These are phyloP conservation scores for Tuber aestivum DNA, from an alignment of 495 filamentous ascomycete species.

Conservation along the genomic window DNA sequence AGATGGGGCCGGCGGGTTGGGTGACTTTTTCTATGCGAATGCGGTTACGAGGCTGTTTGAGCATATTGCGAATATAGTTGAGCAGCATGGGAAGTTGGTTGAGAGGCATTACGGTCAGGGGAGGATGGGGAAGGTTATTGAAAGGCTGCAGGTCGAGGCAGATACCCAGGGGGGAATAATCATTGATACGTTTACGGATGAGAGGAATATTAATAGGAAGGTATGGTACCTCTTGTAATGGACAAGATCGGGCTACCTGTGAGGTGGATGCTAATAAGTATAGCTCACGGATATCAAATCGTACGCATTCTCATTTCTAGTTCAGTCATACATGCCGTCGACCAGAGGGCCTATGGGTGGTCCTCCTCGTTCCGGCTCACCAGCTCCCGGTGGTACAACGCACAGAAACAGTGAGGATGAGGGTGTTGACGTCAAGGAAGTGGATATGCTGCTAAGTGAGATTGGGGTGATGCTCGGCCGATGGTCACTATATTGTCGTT, in stretches of 20 bases:
- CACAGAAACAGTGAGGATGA: constrained; percentile 69
- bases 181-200: constrained; percentile 90
- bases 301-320: constrained; percentile 93
- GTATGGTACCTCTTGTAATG: constrained; percentile 3
- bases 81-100: constrained; percentile 79
- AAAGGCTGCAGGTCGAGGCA: constrained; percentile 84
- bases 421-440: constrained; percentile 88
- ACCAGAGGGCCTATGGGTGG: constrained; percentile 25
- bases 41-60: constrained; percentile 88
- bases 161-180: constrained; percentile 98
- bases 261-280: background rate
- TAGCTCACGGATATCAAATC: constrained; percentile 83
- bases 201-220: constrained; percentile 71
- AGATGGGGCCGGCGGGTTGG: constrained; percentile 51
- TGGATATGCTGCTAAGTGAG: constrained; percentile 79
- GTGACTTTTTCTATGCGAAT: constrained; percentile 86
- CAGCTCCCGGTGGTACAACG: constrained; percentile 54
- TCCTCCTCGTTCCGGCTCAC: constrained; percentile 52
- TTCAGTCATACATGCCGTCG: constrained; percentile 78
- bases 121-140: constrained; percentile 93
- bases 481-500: constrained; percentile 88
- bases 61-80: constrained; percentile 93
- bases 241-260: background rate
- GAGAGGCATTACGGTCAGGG: constrained; percentile 87
- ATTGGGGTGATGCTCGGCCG: constrained; percentile 83